A percentile compares a stretch with the other conserved stretches of the same genome.
Evolutionary conservation across 139 green algal species (phyloP).

Genomic region (Chloropicon primus): DNA sequence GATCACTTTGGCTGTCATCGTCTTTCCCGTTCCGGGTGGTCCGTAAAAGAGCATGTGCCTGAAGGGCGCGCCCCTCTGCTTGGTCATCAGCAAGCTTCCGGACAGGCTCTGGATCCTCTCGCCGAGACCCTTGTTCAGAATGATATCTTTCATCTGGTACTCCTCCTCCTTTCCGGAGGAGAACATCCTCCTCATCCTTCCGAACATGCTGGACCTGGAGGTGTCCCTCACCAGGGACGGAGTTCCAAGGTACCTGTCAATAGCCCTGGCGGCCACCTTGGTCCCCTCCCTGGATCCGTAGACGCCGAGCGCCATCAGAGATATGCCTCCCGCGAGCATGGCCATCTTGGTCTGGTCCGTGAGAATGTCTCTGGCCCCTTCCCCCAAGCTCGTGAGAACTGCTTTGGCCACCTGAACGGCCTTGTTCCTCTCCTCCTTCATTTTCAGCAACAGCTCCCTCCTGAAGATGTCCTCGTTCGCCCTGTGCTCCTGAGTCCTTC

Average conservation of each 20-base stretch:
- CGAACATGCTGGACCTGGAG: not conserved
- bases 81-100: slow-evolving; percentile 77
- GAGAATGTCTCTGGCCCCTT: slow-evolving; percentile 44
- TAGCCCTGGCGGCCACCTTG: slow-evolving; percentile 44
- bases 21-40: slow-evolving; percentile 73
- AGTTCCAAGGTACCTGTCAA: slow-evolving; percentile 73
- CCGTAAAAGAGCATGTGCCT: slow-evolving; percentile 82
- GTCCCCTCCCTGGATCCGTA: slow-evolving; percentile 64
- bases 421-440: slow-evolving; percentile 57
- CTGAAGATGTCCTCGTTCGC: slow-evolving; percentile 94
- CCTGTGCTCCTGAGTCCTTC: slow-evolving; percentile 59
- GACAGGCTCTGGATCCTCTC: slow-evolving; percentile 74
- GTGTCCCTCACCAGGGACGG: slow-evolving; percentile 49
- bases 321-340: slow-evolving; percentile 47
- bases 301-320: slow-evolving; percentile 67
- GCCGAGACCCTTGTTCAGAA: slow-evolving; percentile 64
- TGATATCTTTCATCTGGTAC: slow-evolving; percentile 75
- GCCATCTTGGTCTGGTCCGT: slow-evolving; percentile 65
- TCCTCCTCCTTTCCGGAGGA: slow-evolving; percentile 32
- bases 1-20: slow-evolving; percentile 89
- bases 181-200: not conserved
- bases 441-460: slow-evolving; percentile 32
- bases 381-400: slow-evolving; percentile 40
- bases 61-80: slow-evolving; percentile 82
- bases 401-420: slow-evolving; percentile 76